Evolutionary conservation across 2,329 filamentous ascomycete genomes (phyloP).

Genomic region (Cercospora berteroae): DNA sequence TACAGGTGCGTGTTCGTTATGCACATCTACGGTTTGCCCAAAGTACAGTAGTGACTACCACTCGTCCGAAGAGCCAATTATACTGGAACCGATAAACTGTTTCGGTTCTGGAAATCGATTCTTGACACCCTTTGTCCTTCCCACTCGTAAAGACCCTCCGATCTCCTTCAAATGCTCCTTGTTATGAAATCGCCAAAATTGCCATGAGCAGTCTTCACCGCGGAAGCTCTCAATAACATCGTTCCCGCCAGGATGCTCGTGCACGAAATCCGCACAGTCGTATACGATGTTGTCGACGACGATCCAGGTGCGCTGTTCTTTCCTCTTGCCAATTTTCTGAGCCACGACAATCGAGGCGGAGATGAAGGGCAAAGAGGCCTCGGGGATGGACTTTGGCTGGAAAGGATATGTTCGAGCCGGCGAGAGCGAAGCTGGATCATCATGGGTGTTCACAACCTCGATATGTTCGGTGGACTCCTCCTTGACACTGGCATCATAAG

Average conservation of each 20-base stretch:
- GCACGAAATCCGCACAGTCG: conserved; percentile 7
- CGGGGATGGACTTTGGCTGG: neutral
- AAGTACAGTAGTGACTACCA: neutral
- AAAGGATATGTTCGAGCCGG: neutral
- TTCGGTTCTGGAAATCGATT: neutral
- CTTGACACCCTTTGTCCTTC: neutral
- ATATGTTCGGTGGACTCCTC: neutral
- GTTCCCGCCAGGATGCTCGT: conserved; percentile 2
- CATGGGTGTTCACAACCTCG: neutral
- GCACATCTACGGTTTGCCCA: neutral
- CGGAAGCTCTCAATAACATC: conserved; percentile 5
- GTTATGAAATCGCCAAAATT: conserved; percentile 8
- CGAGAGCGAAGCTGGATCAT: neutral
- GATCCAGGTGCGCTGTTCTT: neutral
- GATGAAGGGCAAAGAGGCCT: neutral
- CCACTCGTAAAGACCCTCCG: neutral
- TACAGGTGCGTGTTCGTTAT: too few species aligned
- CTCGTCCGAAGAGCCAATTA: neutral
- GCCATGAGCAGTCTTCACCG: conserved; percentile 6
- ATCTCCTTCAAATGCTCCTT: neutral
- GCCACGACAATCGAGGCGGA: neutral
- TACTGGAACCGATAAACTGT: neutral
- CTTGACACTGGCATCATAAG: neutral
- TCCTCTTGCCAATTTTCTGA: neutral
- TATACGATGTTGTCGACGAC: neutral